phyloP scores from a whole-genome alignment of 208 protist genomes.

The Crithidia brevicula region DNA sequence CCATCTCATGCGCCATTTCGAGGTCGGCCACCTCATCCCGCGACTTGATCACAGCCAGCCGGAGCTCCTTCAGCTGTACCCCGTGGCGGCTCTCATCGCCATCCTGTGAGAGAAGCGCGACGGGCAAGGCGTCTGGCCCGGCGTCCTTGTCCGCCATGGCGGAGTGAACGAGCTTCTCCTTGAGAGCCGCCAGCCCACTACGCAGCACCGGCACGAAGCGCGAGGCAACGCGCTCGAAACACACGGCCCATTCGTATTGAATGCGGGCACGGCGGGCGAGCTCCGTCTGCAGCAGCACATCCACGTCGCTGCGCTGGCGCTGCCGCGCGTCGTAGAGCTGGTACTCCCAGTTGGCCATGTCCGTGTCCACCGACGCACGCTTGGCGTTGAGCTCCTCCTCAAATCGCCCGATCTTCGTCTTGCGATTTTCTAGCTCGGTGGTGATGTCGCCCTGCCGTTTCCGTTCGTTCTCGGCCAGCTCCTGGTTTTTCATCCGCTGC shows the following conservation, averaged over 20 bases:
- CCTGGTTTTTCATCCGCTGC: slow-evolving; percentile 40
- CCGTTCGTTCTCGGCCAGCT: slow-evolving; percentile 49
- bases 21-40: slow-evolving; percentile 65
- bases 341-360: slow-evolving; percentile 82
- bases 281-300: slow-evolving; percentile 56
- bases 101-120: slow-evolving; percentile 4
- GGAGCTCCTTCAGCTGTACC: slow-evolving; percentile 41
- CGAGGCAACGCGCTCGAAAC: slow-evolving; percentile 69
- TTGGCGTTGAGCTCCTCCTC: slow-evolving; percentile 54
- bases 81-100: slow-evolving; percentile 4
- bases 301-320: slow-evolving; percentile 43
- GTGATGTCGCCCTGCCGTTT: slow-evolving; percentile 58
- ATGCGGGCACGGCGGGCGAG: slow-evolving; percentile 46
- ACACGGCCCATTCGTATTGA: slow-evolving; percentile 70
- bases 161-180: slow-evolving; percentile 19
- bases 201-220: slow-evolving; percentile 49
- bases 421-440: slow-evolving; percentile 43
- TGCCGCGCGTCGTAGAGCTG: slow-evolving; percentile 67
- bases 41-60: slow-evolving; percentile 36
- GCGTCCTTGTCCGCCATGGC: not conserved
- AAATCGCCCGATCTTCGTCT: slow-evolving; percentile 48
- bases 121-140: slow-evolving; percentile 5
- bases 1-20: slow-evolving; percentile 75
- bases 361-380: slow-evolving; percentile 44
- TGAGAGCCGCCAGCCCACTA: slow-evolving; percentile 15